Percentiles rank a stretch among this genome's conserved stretches.
Conservation (phyloP, 2,329 filamentous ascomycete species). For the Aspergillus sp. region DNA sequence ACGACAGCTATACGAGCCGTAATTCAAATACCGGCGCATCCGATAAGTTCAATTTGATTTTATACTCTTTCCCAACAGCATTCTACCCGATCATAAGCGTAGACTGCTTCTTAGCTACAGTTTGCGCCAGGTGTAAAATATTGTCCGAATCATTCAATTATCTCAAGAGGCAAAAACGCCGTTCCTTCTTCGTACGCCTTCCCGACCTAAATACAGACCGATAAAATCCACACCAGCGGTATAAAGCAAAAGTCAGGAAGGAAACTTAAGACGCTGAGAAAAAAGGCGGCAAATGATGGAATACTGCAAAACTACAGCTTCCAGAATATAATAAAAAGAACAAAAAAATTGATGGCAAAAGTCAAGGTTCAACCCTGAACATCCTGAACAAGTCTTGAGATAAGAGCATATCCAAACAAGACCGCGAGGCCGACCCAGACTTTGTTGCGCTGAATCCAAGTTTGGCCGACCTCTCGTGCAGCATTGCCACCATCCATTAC, state of each 20-base stretch:
- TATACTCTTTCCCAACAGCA: background rate
- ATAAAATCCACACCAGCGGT: constrained; percentile 7
- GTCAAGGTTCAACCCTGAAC: constrained; percentile 31
- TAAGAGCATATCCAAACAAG: constrained; percentile 79
- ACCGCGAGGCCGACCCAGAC: constrained; percentile 67
- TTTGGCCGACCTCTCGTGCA: constrained; percentile 72
- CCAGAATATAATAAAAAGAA: background rate
- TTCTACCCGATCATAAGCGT: background rate
- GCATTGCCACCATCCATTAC: constrained; percentile 79
- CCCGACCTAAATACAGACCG: constrained; percentile 3
- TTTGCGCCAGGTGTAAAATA: background rate
- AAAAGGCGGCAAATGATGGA: background rate
- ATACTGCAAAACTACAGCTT: background rate
- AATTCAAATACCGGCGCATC: background rate
- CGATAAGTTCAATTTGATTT: background rate
- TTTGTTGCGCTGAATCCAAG: constrained; percentile 81
- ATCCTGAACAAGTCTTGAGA: constrained; percentile 71
- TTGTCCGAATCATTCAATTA: background rate
- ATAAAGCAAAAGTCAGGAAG: constrained; percentile 2
- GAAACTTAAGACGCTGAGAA: background rate
- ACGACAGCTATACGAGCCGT: background rate
- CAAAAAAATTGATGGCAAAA: background rate
- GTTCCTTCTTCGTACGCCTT: constrained; percentile 16
- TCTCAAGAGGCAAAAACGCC: constrained; percentile 13
- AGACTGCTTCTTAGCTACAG: background rate